Evolutionary conservation across 139 green algal genomes (phyloP), one percentile per base, ranked within the genome.

Genomic region (Volvox africanus): DNA sequence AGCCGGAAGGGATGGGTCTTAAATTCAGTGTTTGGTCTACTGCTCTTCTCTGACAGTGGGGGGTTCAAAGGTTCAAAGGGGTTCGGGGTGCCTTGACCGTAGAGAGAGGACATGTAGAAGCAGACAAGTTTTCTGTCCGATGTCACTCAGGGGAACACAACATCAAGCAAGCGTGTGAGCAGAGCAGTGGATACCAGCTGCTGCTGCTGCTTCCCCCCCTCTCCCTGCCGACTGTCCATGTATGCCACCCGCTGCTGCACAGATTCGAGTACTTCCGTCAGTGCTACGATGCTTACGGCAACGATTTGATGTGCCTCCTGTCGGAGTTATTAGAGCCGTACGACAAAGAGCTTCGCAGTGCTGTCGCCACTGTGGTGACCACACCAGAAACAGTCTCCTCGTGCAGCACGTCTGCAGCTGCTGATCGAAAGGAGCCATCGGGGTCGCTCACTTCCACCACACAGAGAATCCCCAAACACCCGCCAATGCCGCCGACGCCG

Each of bases 281-380:
- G 50, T 32, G 50, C 0, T 90, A 90, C 86, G 86, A 90, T 32
- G 44, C 28, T n/a, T 84, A 76, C 50, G 86, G 86, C 26, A 5
- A 62, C 28, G 86, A 90, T 55, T 2, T 83, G 36, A 90, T 90
- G 86, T 61, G 32, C 20, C 30, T 90, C 11, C 73, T 90, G 86
- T 32, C 86, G n/a, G 71, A 83, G 73, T 19, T 61, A 0, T 12
- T 83, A 22, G 71, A 90, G 19, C 37, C 68, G 6, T 73, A 73
- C 28, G 44, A 71, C 28, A 24, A 26, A 19, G 35, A 16, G 20
- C 35, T 89, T 26, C 65, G 62, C 65, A 73, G 65, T 28, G 5
- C 65, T 73, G 80, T 18, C 80, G 24, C 14, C 80, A 11, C 80
- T 2, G 78, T 44, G 37, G 76, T 19, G 30, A 19, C 33, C 32